Conservation (phyloP, 1,139 yeast genomes). For the Chernovozyma aurita region DNA sequence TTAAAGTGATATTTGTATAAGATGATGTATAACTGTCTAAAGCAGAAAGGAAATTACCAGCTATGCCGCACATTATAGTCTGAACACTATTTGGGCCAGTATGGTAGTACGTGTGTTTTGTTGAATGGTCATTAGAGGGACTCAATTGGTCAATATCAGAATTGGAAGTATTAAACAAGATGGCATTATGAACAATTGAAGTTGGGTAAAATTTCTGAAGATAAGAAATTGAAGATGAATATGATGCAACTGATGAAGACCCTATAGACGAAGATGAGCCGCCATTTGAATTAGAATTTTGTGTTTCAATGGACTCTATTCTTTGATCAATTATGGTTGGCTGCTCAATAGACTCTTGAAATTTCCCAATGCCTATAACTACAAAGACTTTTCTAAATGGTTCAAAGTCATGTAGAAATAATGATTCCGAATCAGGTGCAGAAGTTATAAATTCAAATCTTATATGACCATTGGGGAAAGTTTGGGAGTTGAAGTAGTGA, state of each 20-base stretch:
- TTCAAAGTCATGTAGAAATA: slow-evolving; percentile 80
- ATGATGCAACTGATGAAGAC: background rate
- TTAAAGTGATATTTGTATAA: slow-evolving; percentile 62
- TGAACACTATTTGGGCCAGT: slow-evolving; percentile 17
- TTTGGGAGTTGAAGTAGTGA: slow-evolving; percentile 71
- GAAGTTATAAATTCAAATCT: slow-evolving; percentile 51
- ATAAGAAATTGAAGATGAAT: background rate
- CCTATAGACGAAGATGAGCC: background rate
- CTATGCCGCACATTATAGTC: slow-evolving; percentile 68
- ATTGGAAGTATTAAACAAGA: slow-evolving; percentile 54
- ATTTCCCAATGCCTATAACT: slow-evolving; percentile 59
- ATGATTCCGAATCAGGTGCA: slow-evolving; percentile 50
- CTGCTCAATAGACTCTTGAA: slow-evolving; percentile 16
- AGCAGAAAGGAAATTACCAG: slow-evolving; percentile 57
- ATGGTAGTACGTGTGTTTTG: slow-evolving; percentile 23
- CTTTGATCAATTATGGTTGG: no score
- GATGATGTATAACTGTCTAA: slow-evolving; percentile 69
- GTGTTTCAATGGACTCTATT: no score
- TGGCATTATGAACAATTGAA: slow-evolving; percentile 58
- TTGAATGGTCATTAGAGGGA: slow-evolving; percentile 18
- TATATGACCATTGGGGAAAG: slow-evolving; percentile 73
- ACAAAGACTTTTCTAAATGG: slow-evolving; percentile 76
- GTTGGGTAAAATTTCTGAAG: slow-evolving; percentile 39
- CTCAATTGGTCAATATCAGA: slow-evolving; percentile 12
- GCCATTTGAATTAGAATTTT: background rate